Evolutionary conservation across 2,329 filamentous ascomycete species (phyloP).

Genomic region (Teratosphaeria pseudoeucalypti): DNA sequence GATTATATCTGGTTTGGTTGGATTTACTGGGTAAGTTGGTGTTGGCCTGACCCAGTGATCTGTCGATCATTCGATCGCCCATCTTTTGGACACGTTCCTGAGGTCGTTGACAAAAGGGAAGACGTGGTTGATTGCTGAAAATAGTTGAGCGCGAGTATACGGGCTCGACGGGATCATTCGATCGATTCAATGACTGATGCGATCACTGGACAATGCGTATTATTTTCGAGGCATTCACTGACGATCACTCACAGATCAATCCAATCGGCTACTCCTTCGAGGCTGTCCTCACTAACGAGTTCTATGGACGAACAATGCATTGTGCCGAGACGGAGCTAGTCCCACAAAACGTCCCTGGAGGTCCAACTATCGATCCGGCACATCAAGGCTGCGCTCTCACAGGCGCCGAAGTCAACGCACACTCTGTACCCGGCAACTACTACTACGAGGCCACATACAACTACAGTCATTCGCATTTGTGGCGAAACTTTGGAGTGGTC

Average conservation of each 20-base stretch:
- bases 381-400: conserved; percentile 54
- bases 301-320: conserved; percentile 45
- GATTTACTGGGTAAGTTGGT: conserved; percentile 34
- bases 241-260: conserved; percentile 23
- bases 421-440: conserved; percentile 41
- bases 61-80: neutral
- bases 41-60: neutral
- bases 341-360: conserved; percentile 34
- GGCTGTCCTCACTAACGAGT: conserved; percentile 57
- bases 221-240: too few species aligned
- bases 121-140: too few species aligned
- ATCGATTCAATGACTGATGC: neutral
- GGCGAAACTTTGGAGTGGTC: conserved; percentile 68
- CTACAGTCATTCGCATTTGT: conserved; percentile 49
- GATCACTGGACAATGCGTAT: neutral
- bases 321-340: conserved; percentile 51
- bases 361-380: conserved; percentile 43
- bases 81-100: too few species aligned
- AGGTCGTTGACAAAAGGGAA: too few species aligned
- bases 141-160: too few species aligned
- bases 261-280: conserved; percentile 54
- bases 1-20: conserved; percentile 58
- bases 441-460: conserved; percentile 48
- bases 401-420: conserved; percentile 44
- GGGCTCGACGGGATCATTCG: too few species aligned